Base-by-base conservation (phyloP, 2,329 filamentous ascomycete species). In the Anthostomella pinea region DNA sequence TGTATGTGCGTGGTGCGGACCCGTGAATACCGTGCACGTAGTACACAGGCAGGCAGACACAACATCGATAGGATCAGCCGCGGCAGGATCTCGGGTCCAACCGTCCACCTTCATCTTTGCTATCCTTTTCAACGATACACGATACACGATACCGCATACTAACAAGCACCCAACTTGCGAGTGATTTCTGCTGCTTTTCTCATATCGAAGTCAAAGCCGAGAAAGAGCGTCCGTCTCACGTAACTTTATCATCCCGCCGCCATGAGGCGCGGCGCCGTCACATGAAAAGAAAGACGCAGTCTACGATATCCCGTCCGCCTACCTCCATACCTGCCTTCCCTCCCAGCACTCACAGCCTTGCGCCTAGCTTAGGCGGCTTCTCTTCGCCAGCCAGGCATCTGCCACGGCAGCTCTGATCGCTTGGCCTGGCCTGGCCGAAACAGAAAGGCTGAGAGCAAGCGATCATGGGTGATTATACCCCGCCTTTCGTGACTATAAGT, bases 401-500 rank as follows among this genome's bases (percentile, higher is more conserved):
- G n/a, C n/a, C n/a, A n/a, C n/a, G n/a, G n/a, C n/a, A n/a, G n/a
- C n/a, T n/a, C n/a, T n/a, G n/a, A n/a, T n/a, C n/a, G n/a, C n/a
- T n/a, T n/a, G n/a, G n/a, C n/a, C n/a, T n/a, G n/a, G n/a, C n/a
- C n/a, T n/a, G n/a, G n/a, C n/a, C n/a, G n/a, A n/a, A n/a, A n/a
- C n/a, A n/a, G n/a, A 25, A 9, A 25, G 9, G 13, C 7, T 8
- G 25, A 27, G 13, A 27, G 41, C 39, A 43, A 40, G 37, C 38
- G 39, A 46, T 45, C 51, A 72, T 72, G 68, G 60, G 59, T 38
- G 64, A 68, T 37, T 58, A 67, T 36, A 60, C 65, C 29, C 62
- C 65, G 41, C 67, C 72, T 11, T 79, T 77, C 52, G 64, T 76
- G 38, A 75, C 73, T 27, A 70, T 78, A 50, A 67, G 69, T 52